Conservation (phyloP, 2,329 filamentous ascomycete genomes). For the Apiospora saccharicola region DNA sequence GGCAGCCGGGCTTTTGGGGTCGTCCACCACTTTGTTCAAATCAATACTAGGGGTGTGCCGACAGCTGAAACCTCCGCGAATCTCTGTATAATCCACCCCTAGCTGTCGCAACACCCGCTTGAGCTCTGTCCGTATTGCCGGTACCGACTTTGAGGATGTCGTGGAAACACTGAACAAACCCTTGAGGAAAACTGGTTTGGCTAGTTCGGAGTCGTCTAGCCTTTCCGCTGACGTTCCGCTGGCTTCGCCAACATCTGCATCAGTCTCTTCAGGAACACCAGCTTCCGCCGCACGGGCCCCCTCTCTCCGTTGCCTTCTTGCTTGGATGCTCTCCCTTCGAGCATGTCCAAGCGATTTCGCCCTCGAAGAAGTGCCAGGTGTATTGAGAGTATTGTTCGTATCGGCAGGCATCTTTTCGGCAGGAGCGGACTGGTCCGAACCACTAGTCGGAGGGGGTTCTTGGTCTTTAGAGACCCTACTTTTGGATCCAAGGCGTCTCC, state of each 20-base stretch:
- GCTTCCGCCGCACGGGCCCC: conserved; percentile 76
- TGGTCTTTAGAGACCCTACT: conserved; percentile 61
- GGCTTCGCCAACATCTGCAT: conserved; percentile 74
- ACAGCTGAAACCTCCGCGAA: conserved; percentile 92
- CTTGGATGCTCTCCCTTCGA: conserved; percentile 90
- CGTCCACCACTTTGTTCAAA: conserved; percentile 74
- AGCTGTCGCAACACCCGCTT: conserved; percentile 88
- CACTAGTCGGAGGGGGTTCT: conserved; percentile 75
- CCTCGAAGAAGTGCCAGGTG: conserved; percentile 71
- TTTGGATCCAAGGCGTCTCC: conserved; percentile 62
- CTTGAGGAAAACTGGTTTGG: conserved; percentile 95
- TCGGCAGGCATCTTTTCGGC: conserved; percentile 60
- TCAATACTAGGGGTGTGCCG: conserved; percentile 90
- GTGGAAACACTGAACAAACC: conserved; percentile 97
- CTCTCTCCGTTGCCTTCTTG: conserved; percentile 77
- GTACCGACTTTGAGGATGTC: conserved; percentile 88
- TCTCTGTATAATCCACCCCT: conserved; percentile 90
- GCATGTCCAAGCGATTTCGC: conserved; percentile 91
- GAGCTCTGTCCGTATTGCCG: conserved; percentile 86
- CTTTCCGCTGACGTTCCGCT: conserved; percentile 68
- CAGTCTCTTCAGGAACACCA: conserved; percentile 90
- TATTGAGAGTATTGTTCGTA: conserved; percentile 58
- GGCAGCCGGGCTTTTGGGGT: conserved; percentile 64
- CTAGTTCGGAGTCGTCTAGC: conserved; percentile 75
- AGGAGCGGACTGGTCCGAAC: conserved; percentile 76